Evolutionary conservation across 1,139 yeast species (phyloP).

Genomic region (Saccharomyces pastorianus): DNA sequence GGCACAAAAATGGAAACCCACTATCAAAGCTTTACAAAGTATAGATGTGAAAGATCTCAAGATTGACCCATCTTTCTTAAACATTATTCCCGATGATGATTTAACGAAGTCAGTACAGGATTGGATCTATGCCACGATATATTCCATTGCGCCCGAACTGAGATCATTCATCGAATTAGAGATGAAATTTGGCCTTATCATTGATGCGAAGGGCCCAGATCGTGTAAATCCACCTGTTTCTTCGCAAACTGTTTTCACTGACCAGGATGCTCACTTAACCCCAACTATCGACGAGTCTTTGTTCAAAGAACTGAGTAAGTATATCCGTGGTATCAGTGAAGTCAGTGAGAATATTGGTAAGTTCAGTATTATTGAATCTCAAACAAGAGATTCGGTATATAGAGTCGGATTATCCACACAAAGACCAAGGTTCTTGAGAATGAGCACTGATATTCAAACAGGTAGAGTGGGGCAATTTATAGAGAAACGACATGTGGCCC

Average conservation of each 20-base stretch:
- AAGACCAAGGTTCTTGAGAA: constrained; percentile 54
- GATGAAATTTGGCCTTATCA: constrained; percentile 69
- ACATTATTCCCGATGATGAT: constrained; percentile 74
- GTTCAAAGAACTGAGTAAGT: constrained; percentile 51
- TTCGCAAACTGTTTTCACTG: constrained; percentile 61
- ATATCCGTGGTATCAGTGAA: constrained; percentile 48
- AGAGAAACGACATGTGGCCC: constrained; percentile 63
- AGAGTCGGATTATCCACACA: constrained; percentile 34
- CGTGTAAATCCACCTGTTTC: constrained; percentile 65
- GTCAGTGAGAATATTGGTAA: constrained; percentile 38
- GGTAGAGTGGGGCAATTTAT: constrained; percentile 61
- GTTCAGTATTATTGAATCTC: constrained; percentile 35
- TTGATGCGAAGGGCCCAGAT: constrained; percentile 47
- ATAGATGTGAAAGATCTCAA: constrained; percentile 27
- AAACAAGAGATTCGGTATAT: constrained; percentile 35
- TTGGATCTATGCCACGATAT: constrained; percentile 80
- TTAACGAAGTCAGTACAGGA: constrained; percentile 74
- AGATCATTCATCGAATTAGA: constrained; percentile 68
- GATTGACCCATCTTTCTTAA: constrained; percentile 47
- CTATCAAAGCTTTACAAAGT: constrained; percentile 30
- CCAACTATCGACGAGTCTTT: constrained; percentile 66
- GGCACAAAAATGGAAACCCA: constrained; percentile 71
- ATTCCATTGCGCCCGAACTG: constrained; percentile 51
- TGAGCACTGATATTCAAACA: constrained; percentile 59
- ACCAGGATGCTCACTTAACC: constrained; percentile 52